These are phyloP conservation scores for Eragrostis nindensis DNA, from an alignment of 176 grass and related monocot species.

Conservation along the genomic window DNA sequence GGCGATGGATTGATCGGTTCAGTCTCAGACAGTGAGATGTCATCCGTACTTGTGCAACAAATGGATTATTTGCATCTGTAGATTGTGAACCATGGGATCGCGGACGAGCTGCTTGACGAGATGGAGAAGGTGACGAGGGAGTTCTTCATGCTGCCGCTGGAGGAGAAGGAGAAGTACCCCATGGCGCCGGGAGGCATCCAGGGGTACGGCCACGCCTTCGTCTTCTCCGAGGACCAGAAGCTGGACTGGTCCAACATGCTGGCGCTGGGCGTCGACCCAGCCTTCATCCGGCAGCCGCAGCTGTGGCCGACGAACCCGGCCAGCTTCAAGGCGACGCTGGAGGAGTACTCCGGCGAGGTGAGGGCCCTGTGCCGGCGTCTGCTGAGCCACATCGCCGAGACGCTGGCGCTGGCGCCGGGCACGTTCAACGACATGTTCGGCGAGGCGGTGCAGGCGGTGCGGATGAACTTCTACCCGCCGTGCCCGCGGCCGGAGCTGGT, in stretches of 20 bases:
- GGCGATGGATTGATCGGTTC: not conserved
- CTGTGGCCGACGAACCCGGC: conserved; percentile 79
- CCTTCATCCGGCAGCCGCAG: conserved; percentile 57
- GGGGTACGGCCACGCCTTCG: conserved; percentile 88
- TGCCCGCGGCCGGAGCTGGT: conserved; percentile 73
- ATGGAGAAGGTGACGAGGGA: conserved; percentile 66
- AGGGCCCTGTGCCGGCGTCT: conserved; percentile 57
- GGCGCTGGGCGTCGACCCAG: conserved; percentile 71
- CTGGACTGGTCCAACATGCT: conserved; percentile 98
- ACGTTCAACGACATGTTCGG: conserved; percentile 73
- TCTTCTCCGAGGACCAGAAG: conserved; percentile 95
- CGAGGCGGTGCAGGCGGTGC: conserved; percentile 81
- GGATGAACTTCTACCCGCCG: conserved; percentile 91
- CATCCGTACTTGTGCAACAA: too few species aligned
- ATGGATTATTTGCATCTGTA: too few species aligned
- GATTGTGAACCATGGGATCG: conserved; percentile 87
- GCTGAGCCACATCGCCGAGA: conserved; percentile 54
- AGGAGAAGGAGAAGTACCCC: conserved; percentile 85
- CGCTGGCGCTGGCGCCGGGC: conserved; percentile 46
- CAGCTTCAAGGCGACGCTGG: conserved; percentile 55
- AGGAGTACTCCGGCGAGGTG: conserved; percentile 65
- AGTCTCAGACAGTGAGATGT: not conserved
- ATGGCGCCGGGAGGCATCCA: conserved; percentile 80
- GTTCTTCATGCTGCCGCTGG: conserved; percentile 92
- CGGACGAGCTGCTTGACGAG: conserved; percentile 48